Evolutionary conservation across 139 green algal genomes (phyloP).

Genomic region (Tetradesmus obliquus): DNA sequence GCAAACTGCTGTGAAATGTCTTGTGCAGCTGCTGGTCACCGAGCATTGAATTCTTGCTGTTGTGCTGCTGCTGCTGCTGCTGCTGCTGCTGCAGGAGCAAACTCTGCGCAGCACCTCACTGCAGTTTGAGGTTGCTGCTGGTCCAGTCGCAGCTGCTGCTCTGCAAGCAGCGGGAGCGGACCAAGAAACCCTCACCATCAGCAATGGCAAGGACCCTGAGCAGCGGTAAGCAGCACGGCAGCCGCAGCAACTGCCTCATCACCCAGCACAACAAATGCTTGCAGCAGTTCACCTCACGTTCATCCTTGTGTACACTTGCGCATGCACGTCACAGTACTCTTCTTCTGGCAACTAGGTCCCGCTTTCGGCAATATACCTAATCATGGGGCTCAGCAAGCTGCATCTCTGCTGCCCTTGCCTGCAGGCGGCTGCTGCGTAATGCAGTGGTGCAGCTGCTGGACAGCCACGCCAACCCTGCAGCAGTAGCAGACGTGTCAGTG

Average conservation of each 20-base stretch:
- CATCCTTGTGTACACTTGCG: not conserved
- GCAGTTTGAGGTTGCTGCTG: slow-evolving; percentile 55
- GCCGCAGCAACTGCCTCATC: not conserved
- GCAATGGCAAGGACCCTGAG: slow-evolving; percentile 46
- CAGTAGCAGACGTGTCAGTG: slow-evolving; percentile 50
- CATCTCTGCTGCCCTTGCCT: not conserved
- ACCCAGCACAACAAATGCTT: not conserved
- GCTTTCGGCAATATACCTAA: not conserved
- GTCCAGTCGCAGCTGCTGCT: slow-evolving; percentile 40
- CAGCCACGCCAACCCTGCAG: slow-evolving; percentile 59
- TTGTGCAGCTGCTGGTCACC: not conserved
- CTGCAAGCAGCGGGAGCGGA: slow-evolving; percentile 48
- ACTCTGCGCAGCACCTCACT: slow-evolving; percentile 59
- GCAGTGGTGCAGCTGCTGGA: slow-evolving; percentile 71
- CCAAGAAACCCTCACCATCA: slow-evolving; percentile 11
- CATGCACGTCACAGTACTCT: not conserved
- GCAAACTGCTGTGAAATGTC: no score
- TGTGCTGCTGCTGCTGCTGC: not conserved
- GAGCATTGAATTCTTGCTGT: not conserved
- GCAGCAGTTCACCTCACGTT: not conserved
- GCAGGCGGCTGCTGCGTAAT: slow-evolving; percentile 55
- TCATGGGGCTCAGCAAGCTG: not conserved
- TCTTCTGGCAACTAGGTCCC: not conserved
- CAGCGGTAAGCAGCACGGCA: slow-evolving; percentile 42
- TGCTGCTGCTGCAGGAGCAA: slow-evolving; percentile 45